A percentile compares a stretch with the other conserved stretches of the same genome.
Evolutionary conservation across 139 green algal genomes (phyloP).

Genomic region (Gonium pectorale): DNA sequence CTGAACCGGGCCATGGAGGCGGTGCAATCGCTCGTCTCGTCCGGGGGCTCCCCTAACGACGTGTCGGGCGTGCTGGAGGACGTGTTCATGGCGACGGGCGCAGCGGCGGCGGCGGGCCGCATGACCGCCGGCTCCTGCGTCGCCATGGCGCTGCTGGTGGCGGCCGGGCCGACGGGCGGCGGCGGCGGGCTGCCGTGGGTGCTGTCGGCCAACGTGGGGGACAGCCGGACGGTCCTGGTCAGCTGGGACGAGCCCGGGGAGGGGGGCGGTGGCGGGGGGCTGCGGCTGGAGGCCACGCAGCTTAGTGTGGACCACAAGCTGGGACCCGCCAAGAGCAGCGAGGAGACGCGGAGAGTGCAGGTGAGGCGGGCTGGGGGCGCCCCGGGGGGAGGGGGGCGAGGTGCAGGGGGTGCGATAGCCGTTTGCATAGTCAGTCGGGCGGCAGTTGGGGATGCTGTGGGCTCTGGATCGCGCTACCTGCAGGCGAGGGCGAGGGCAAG

Average conservation of each 20-base stretch:
- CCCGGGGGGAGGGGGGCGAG: no score
- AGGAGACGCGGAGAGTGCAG: slow-evolving; percentile 47
- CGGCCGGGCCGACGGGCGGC: no score
- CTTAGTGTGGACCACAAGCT: slow-evolving; percentile 40
- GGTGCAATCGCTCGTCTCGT: slow-evolving; percentile 25
- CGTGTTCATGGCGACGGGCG: slow-evolving; percentile 12
- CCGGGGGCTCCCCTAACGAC: slow-evolving; percentile 20
- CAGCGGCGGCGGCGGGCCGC: not conserved
- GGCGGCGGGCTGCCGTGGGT: slow-evolving; percentile 36
- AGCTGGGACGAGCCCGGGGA: slow-evolving; percentile 30
- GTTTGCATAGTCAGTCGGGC: no score
- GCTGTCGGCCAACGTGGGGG: slow-evolving; percentile 33
- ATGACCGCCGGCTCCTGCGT: slow-evolving; percentile 32
- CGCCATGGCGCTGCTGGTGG: slow-evolving; percentile 17
- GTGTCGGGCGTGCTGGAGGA: slow-evolving; percentile 27
- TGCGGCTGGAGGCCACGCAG: slow-evolving; percentile 1
- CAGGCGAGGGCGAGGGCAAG: no score
- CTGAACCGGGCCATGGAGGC: slow-evolving; percentile 32
- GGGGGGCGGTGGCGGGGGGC: not conserved
- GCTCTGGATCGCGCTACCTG: no score
- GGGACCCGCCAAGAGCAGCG: slow-evolving; percentile 36
- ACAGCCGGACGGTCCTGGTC: slow-evolving; percentile 37
- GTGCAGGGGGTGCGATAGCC: no score
- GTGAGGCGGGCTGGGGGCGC: not conserved
- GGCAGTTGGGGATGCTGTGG: no score